Base-by-base conservation (phyloP, 106 monocot genomes). In the Amphibolis antarctica region DNA sequence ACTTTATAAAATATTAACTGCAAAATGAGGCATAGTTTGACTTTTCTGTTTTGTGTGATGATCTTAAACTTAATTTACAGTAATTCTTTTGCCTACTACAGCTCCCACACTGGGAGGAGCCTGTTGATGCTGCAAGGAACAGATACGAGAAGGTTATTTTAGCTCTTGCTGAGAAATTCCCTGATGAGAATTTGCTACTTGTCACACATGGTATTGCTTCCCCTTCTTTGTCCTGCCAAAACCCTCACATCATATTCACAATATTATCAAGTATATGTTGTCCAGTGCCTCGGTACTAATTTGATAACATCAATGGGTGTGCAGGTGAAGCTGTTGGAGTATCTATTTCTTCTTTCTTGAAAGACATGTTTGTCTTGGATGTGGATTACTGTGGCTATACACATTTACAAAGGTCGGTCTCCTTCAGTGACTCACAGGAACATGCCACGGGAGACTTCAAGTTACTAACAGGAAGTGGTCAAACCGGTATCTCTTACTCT, bases 291-390 rank as follows among this genome's bases (percentile, higher is more conserved):
- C 36, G 36, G 2, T 36, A 36, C 36, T 46, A 9, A 46, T 15
- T 46, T 9, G 15, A 46, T 46, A 11, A 11, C 46, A 15, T 46
- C 0, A 1, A 25, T 53, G 36, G 36, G 17, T n/a, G 7, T 68
- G 24, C 74, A 83, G 83, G 76, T 59, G 83, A 83, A 69, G 72
- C 55, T 52, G 76, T 83, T 14, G 83, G 79, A 11, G 79, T 76
- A 24, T 60, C 76, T 1, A 53, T 76, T 29, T 61, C 83, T 42
- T 49, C 73, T 18, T 71, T 79, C 57, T 15, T 72, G 47, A 53
- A 72, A 44, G 70, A 44, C 48, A 47, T 42, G 14, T 61, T 67
- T 14, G 78, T 79, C 14, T 69, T 42, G 42, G 74, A 77, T 23
- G 83, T 83, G 22, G 74, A 83, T 0, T 83, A 74, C 56, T 85